Evolutionary conservation across 2,329 filamentous ascomycete genomes (phyloP).

Genomic region (Herpotrichia juniperi): DNA sequence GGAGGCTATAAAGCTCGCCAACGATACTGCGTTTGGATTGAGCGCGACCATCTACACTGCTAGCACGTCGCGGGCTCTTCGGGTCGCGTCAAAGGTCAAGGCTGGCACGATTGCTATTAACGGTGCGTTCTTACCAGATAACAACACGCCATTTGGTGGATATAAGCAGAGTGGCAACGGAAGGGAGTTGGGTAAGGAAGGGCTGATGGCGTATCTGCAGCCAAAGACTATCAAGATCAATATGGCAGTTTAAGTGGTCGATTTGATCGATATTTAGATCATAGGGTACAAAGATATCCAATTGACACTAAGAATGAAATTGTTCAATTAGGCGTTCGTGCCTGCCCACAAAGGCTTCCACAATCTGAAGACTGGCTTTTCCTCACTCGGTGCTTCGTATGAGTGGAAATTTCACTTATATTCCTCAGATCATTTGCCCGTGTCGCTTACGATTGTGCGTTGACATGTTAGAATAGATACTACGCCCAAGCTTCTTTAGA

Average conservation of each 20-base stretch:
- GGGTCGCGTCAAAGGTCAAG: constrained; percentile 31
- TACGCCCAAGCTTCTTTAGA: too few relatives aligned
- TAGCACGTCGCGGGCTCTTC: constrained; percentile 23
- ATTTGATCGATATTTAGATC: too few relatives aligned
- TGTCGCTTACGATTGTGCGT: too few relatives aligned
- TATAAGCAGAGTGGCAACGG: constrained; percentile 37
- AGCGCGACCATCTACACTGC: constrained; percentile 26
- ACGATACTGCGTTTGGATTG: constrained; percentile 38
- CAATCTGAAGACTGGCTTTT: too few relatives aligned
- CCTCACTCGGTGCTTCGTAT: too few relatives aligned
- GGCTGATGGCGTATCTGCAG: constrained; percentile 32
- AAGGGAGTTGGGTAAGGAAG: constrained; percentile 31
- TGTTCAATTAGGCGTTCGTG: too few relatives aligned
- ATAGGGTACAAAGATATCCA: too few relatives aligned
- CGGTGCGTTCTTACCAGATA: constrained; percentile 38
- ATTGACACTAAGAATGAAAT: too few relatives aligned
- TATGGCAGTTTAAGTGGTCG: constrained; percentile 10
- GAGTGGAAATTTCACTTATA: too few relatives aligned
- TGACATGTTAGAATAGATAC: too few relatives aligned
- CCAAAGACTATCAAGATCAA: constrained; percentile 28
- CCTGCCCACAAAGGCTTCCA: too few relatives aligned
- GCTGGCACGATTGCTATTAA: constrained; percentile 32
- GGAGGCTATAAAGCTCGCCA: constrained; percentile 38
- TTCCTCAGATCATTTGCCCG: too few relatives aligned
- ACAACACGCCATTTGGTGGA: constrained; percentile 34